Evolutionary conservation across 805 yeast genomes (phyloP), one percentile per base, ranked within the genome.

Genomic region (Tetrapisispora phaffii): DNA sequence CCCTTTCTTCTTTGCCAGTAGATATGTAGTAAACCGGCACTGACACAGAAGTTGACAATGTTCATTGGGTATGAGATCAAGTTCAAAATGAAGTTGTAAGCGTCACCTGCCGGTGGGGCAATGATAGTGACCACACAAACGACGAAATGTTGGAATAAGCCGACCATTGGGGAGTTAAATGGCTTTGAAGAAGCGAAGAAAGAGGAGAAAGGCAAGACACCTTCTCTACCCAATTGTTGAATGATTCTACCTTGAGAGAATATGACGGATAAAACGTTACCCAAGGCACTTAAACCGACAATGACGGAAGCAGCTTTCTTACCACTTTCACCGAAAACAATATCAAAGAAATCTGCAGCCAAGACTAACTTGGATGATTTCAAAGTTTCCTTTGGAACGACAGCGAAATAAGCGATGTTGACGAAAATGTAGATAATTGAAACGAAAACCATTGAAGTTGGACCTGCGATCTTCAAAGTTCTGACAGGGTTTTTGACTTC

Each of bases 91-190:
- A 86, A 82, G 63, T 83, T 82, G 68, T 84, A 85, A 40, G 94
- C 94, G 59, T 85, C 94, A 46, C 93, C 94, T 22, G 89, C 85
- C 17, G 93, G 90, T 35, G 86, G 85, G 4, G 90, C 93, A 39
- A 84, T 58, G 48, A 86, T 77, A 41, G 87, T 79, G 43, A 85
- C 70, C 34, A 82, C 65, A 67, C 89, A 83, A 16, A 85, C 80
- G 39, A 80, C 62, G 77, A 85, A 85, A 60, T 85, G 94, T 62
- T 82, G 82, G 54, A 80, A 70, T 44, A 85, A 68, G 42, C 90
- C 94, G 36, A 79, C 75, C 50, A 77, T 64, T 37, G 95, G 95
- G 2, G 93, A 71, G 53, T 74, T 75, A 63, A 83, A 82, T 4
- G 94, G 94, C 57, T 65, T 78, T 36, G 79, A 77, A 41, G 82